Percentiles rank a stretch among this genome's conserved stretches.
phyloP scores from a whole-genome alignment of 345 rosid genomes.

The Pistacia integerrima region DNA sequence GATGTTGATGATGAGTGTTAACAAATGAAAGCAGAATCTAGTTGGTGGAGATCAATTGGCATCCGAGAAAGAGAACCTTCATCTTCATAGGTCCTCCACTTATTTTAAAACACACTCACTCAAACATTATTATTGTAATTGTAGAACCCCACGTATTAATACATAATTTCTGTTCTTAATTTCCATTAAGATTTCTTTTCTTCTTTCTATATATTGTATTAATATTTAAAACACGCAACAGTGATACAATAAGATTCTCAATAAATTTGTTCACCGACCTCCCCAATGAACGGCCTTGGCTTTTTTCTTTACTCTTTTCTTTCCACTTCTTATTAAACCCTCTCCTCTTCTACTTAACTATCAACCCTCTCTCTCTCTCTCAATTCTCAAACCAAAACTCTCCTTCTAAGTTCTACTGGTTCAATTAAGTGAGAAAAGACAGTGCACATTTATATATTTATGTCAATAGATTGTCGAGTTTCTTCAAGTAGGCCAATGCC shows the following conservation, averaged over 20 bases:
- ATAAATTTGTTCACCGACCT: slow-evolving; percentile 19
- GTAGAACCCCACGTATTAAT: not conserved
- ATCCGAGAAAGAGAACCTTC: slow-evolving; percentile 21
- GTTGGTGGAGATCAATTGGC: slow-evolving; percentile 17
- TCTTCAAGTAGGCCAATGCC: slow-evolving; percentile 11
- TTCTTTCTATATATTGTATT: not conserved
- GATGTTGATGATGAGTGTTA: too few species aligned
- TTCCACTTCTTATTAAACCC: not conserved
- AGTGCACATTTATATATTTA: too few species aligned
- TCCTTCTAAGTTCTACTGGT: too few species aligned
- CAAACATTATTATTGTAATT: too few species aligned
- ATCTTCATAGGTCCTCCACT: slow-evolving; percentile 1
- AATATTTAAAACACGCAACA: slow-evolving; percentile 26
- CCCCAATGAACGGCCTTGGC: slow-evolving; percentile 27
- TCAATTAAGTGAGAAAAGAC: too few species aligned
- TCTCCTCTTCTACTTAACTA: not conserved
- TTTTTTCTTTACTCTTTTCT: slow-evolving; percentile 5
- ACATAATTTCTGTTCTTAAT: not conserved
- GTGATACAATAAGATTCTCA: slow-evolving; percentile 28
- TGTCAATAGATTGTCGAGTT: not conserved
- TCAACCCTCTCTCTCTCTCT: not conserved
- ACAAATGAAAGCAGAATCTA: not conserved
- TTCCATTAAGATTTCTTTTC: not conserved
- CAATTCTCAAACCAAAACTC: not conserved
- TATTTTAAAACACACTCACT: too few species aligned